Evolutionary conservation across 345 rosid genomes (phyloP), one percentile per base, ranked within the genome.

Genomic region (Eucalyptus cloeziana): DNA sequence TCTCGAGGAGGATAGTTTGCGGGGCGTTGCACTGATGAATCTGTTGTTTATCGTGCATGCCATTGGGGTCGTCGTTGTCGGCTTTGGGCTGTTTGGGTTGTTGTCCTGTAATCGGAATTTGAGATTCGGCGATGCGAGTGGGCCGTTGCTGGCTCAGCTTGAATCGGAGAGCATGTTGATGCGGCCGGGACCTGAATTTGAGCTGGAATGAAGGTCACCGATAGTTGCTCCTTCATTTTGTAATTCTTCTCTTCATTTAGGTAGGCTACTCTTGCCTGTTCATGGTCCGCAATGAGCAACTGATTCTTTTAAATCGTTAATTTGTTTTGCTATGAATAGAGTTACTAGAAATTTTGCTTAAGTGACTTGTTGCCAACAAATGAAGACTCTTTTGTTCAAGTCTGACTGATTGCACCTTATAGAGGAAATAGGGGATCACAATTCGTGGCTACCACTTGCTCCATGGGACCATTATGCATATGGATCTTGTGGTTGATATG

Each of bases 11-110:
- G 95, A 95, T 91, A 92, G 91, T 47, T 86, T 92, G 54, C 94
- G 96, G 89, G 97, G 92, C 47, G 91, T 91, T 54, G 95, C 95
- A 54, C 86, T 95, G 94, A 89, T 93, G 86, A 93, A 92, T 90
- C 90, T 95, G 89, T 88, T 94, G 90, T 95, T 95, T 94, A 89
- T 88, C 88, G 91, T 86, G 37, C 94, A 95, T 87, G 93, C 92
- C n/a, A 92, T 91, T 69, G 91, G 88, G 88, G 92, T 94, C 24
- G 81, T 92, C 67, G 87, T 93, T 83, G 64, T 89, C 33, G 52
- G 95, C 85, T 89, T 93, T 33, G 89, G 90, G 67, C 52, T 91
- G 37, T 90, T 91, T 40, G 95, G 92, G 10, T 80, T 92, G 86
- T 71, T 92, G 89, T 92, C 94, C 22, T 91, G 89, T 80, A 83